These are phyloP conservation scores for Rhodotorula babjevae DNA, from an alignment of 768 basidiomycete species.

Conservation along the genomic window DNA sequence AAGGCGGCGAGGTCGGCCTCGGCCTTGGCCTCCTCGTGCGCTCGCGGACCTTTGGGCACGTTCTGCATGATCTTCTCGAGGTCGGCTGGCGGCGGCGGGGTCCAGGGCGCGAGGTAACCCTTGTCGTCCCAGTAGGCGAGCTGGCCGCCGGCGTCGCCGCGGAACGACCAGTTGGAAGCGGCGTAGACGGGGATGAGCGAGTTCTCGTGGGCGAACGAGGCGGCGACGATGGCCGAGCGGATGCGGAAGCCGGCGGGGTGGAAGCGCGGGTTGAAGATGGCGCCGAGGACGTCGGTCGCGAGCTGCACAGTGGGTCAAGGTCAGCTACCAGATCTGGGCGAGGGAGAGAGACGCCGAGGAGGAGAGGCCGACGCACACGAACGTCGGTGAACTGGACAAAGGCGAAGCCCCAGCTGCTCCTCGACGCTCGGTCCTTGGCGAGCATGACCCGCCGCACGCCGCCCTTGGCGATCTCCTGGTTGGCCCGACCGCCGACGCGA, in stretches of 20 bases:
- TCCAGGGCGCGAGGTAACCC: constrained; percentile 52
- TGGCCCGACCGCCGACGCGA: constrained; percentile 63
- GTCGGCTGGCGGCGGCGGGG: constrained; percentile 30
- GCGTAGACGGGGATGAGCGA: constrained; percentile 41
- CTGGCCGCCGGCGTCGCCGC: constrained; percentile 28
- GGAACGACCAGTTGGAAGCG: constrained; percentile 37
- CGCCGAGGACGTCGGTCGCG: constrained; percentile 71
- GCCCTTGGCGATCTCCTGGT: constrained; percentile 49
- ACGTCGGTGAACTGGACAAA: constrained; percentile 87
- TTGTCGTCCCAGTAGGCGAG: constrained; percentile 80
- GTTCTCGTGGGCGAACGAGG: constrained; percentile 73
- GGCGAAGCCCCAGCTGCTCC: constrained; percentile 85
- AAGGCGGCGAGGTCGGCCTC: constrained; percentile 37
- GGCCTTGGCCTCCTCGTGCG: constrained; percentile 12
- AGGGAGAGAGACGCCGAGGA: not conserved
- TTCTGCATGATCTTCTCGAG: not conserved
- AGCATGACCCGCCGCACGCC: constrained; percentile 81
- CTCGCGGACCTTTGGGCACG: constrained; percentile 23
- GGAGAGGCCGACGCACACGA: constrained; percentile 57
- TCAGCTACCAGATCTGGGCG: not conserved
- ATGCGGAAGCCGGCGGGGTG: constrained; percentile 94
- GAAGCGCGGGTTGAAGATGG: constrained; percentile 76
- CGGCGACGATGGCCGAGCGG: constrained; percentile 78
- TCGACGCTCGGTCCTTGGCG: constrained; percentile 79
- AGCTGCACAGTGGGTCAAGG: constrained; percentile 53